These are phyloP conservation scores for Wickerhamomyces pijperi DNA, from an alignment of 805 yeast species.

Conservation along the genomic window DNA sequence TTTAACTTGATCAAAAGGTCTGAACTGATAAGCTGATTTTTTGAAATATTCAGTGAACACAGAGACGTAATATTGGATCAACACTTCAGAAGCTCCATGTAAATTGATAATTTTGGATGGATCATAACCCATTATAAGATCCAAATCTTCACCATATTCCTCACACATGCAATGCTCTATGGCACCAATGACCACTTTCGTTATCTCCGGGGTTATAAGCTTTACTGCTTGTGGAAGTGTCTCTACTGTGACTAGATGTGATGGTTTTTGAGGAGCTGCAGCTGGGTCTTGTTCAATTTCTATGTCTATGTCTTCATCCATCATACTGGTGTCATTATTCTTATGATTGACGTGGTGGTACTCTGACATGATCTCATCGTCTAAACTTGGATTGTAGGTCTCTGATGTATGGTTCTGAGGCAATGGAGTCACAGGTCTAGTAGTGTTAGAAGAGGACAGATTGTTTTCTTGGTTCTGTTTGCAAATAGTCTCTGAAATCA, in stretches of 20 bases:
- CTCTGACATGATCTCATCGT: not conserved
- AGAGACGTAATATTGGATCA: conserved; percentile 41
- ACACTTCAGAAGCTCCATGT: conserved; percentile 28
- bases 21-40: conserved; percentile 6
- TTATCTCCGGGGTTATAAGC: conserved; percentile 30
- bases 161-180: conserved; percentile 39
- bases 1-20: conserved; percentile 12
- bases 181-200: conserved; percentile 29
- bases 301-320: too few relatives aligned
- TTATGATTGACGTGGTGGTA: too few relatives aligned
- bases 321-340: too few relatives aligned
- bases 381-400: not conserved
- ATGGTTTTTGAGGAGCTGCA: not conserved
- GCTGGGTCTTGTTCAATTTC: too few relatives aligned
- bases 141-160: conserved; percentile 46
- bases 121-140: conserved; percentile 34
- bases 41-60: conserved; percentile 43
- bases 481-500: conserved; percentile 30
- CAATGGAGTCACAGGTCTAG: too few relatives aligned
- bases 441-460: not conserved
- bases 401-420: not conserved
- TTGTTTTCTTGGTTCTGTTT: conserved; percentile 25
- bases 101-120: conserved; percentile 24
- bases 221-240: conserved; percentile 10
- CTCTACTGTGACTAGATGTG: conserved; percentile 4